Percentiles rank a stretch among this genome's conserved stretches.
Evolutionary conservation across 176 grass and related monocot species (phyloP).

Genomic region (Juncus inflexus): DNA sequence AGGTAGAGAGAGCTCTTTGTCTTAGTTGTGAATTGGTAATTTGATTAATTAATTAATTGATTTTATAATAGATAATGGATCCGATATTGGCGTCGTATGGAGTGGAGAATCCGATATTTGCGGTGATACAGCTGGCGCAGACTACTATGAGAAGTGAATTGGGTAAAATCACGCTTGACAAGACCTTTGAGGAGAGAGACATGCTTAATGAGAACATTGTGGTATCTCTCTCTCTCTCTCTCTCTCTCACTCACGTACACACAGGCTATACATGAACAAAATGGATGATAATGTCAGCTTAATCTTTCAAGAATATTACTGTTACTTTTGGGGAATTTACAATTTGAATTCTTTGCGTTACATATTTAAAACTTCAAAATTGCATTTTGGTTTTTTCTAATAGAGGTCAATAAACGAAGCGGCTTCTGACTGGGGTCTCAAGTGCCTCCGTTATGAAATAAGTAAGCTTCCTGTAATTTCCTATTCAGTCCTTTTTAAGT

Average conservation of each 20-base stretch:
- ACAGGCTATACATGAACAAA: conserved; percentile 3
- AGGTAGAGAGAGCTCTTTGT: conserved; percentile 39
- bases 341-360: no score
- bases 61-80: conserved; percentile 65
- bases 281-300: no score
- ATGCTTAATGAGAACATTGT: conserved; percentile 82
- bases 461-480: conserved; percentile 40
- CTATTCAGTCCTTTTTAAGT: background rate
- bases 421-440: conserved; percentile 74
- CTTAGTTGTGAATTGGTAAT: background rate
- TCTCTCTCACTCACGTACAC: background rate
- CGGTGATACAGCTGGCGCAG: conserved; percentile 82
- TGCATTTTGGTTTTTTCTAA: background rate
- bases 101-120: conserved; percentile 87
- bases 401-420: conserved; percentile 94
- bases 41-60: background rate
- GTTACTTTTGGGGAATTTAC: no score
- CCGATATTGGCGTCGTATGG: conserved; percentile 87
- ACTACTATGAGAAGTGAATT: conserved; percentile 97
- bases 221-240: conserved; percentile 36
- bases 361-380: no score
- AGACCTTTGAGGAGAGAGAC: conserved; percentile 88
- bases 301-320: no score
- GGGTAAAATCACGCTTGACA: conserved; percentile 93
- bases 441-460: conserved; percentile 94